Base-by-base conservation (phyloP, 345 rosid genomes). In the Bretschneidera sinensis region DNA sequence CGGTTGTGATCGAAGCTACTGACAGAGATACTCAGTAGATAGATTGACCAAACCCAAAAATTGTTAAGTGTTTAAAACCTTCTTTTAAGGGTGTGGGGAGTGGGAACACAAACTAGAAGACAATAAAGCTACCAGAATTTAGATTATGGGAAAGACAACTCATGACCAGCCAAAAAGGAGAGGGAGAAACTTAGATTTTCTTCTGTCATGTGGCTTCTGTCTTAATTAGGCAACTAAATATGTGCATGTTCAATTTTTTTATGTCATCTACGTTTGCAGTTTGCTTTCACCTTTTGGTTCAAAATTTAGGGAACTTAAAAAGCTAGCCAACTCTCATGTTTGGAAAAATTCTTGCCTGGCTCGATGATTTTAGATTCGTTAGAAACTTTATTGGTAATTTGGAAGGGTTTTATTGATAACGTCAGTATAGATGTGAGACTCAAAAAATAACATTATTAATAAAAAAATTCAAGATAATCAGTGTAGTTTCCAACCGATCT, bases 61-160 rank as follows among this genome's bases (percentile, higher is more conserved):
- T 71, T 59, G 55, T 64, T 61, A 21, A 54, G 48, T 25, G 39
- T 54, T 24, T 19, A 21, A 68, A 65, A 64, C 67, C 83, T 58
- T 73, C 73, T 82, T 82, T 79, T 79, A 76, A 80, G 79, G 81
- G 59, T n/a, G 70, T 74, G 75, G 78, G 79, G 60, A n/a, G 69
- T 74, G 74, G 60, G 71, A 80, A 76, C 84, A 77, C 58, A 67
- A 67, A 70, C 59, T 63, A 79, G 73, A 78, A 64, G 85, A 85
- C 88, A 85, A 62, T 39, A 68, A 68, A 76, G 81, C 80, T 80
- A 80, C 78, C 78, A 68, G 61, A 22, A 47, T 72, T 60, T 61
- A 70, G 70, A 68, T 50, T 67, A 1, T 62, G 78, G 68, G 69
- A 65, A 65, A 63, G 76, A 72, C 79, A 69, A 70, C 74, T 69